phyloP scores from a whole-genome alignment of 345 rosid genomes.

The Xanthoceras sorbifolium region DNA sequence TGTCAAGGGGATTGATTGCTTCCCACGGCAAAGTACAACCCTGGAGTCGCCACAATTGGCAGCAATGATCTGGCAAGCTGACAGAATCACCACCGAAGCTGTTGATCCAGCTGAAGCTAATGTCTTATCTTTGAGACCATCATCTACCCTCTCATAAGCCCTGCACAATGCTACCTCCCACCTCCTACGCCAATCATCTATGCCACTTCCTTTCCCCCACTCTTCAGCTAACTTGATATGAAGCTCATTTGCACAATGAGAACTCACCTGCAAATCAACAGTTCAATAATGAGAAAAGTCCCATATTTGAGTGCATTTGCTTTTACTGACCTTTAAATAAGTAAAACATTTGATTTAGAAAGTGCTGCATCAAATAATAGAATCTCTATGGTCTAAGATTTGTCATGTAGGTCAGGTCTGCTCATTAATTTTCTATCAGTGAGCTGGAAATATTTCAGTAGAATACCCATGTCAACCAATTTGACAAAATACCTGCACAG shows the following conservation, averaged over 20 bases:
- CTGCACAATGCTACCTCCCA: constrained; percentile 19
- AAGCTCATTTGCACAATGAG: constrained; percentile 2
- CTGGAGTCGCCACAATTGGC: constrained; percentile 27
- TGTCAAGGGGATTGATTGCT: constrained; percentile 22
- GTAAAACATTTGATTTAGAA: neutral
- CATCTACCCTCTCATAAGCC: constrained; percentile 16
- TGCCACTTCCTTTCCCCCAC: constrained; percentile 10
- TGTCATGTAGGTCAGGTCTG: neutral
- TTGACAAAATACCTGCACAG: neutral
- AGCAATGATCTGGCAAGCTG: constrained; percentile 22
- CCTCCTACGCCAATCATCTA: constrained; percentile 17
- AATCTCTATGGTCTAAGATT: neutral
- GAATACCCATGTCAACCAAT: neutral
- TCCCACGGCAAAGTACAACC: constrained; percentile 19
- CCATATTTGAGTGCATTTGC: neutral
- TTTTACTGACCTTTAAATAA: neutral
- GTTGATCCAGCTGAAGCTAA: constrained; percentile 21
- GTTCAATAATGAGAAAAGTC: constrained; percentile 7
- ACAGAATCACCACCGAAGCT: constrained; percentile 15
- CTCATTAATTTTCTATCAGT: neutral
- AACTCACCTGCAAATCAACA: constrained; percentile 15
- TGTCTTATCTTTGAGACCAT: constrained; percentile 5
- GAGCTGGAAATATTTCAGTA: neutral
- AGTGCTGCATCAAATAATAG: neutral
- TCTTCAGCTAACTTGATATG: constrained; percentile 10